Evolutionary conservation across 495 filamentous ascomycete species (phyloP), one percentile per base, ranked within the genome.

Genomic region (Neurospora sublineolata): DNA sequence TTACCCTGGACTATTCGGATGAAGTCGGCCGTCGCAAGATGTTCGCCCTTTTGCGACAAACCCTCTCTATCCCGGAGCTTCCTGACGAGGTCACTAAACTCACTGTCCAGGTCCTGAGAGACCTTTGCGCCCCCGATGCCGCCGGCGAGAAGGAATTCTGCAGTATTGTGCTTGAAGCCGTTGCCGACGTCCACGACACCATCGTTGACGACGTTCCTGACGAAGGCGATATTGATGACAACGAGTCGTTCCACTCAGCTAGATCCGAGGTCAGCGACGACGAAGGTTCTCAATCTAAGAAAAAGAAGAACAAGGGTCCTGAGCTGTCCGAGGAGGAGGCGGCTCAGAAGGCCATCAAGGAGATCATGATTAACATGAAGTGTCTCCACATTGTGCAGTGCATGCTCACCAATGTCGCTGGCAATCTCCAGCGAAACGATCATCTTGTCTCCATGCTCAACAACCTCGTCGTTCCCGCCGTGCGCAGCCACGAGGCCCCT

Each of bases 281-380:
- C 75, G 52, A 60, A 60, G 84, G 79, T 74, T 87, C 84, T 37
- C 84, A 84, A 20, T 86, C 82, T 11, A 88, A 83, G 78, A 76
- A 77, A 75, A 87, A 74, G 78, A 85, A 79, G 76, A 74, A 76
- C n/a, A 79, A 83, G 73, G 82, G 83, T 3, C 79, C 82, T 5
- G 85, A 86, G 30, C 84, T 88, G 68, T 88, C 86, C 67, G 90
- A 90, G 75, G 92, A 93, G 75, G 89, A 91, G 68, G 89, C 90
- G 9, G 91, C 93, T 77, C 87, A 87, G 14, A 97, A 94, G 81
- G 90, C 93, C 3, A 86, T 97, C 71, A 87, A 86, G 70, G 93
- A 97, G 79, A 94, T 98, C 78, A 89, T 97, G 84, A 91, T 98
- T 76, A 97, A 98, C 83, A 93, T 97, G 89, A 97, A 98, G 80